Percentiles rank a stretch among this genome's conserved stretches.
Conservation (phyloP, 805 yeast species). For the Cyberlindnera samutprakarnensis region DNA sequence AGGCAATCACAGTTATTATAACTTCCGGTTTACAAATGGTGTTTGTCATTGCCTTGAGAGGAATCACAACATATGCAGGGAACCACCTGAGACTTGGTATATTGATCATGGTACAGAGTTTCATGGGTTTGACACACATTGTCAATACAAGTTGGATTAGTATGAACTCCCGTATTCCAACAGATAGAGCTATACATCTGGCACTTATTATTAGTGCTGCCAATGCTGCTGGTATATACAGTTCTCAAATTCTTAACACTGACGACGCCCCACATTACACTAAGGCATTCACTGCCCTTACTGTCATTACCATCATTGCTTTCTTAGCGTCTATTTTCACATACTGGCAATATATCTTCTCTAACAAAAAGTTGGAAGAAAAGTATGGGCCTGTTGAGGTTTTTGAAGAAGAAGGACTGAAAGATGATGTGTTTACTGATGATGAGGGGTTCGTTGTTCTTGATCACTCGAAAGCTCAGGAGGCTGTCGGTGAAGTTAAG, state of each 20-base stretch:
- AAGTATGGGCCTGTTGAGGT: background rate
- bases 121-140: background rate
- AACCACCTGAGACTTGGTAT: background rate
- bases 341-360: background rate
- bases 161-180: background rate
- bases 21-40: background rate
- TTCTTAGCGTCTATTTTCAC: background rate
- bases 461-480: background rate
- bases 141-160: background rate
- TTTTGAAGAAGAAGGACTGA: background rate
- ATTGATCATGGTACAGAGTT: background rate
- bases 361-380: background rate
- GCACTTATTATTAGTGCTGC: slow-evolving; percentile 4
- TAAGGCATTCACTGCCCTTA: background rate
- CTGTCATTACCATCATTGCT: background rate
- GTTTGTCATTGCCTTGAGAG: background rate
- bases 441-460: background rate
- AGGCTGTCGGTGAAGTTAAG: background rate
- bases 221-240: slow-evolving; percentile 3
- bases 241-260: slow-evolving; percentile 1
- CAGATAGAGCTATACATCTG: slow-evolving; percentile 1
- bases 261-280: slow-evolving; percentile 1
- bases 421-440: background rate
- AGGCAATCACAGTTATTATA: background rate
- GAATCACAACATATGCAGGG: background rate